Conservation (phyloP, 2,329 filamentous ascomycete genomes). For the Aspergillus brasiliensis region DNA sequence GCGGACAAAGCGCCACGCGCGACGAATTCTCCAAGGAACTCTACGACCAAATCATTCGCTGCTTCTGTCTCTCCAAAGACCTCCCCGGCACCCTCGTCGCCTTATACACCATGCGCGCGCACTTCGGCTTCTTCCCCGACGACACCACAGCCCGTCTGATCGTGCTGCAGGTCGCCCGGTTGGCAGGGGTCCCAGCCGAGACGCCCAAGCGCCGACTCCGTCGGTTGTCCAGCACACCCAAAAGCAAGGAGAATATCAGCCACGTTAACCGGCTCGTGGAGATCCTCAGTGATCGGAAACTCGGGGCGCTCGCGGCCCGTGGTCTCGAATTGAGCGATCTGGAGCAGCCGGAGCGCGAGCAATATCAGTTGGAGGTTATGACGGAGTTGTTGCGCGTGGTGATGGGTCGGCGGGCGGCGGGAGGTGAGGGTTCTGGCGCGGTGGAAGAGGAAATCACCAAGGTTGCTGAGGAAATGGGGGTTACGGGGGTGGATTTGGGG, state of each 20-base stretch:
- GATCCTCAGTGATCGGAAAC: constrained; percentile 44
- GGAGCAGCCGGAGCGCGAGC: constrained; percentile 39
- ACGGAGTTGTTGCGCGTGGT: constrained; percentile 44
- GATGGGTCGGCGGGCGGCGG: constrained; percentile 35
- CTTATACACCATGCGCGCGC: constrained; percentile 47
- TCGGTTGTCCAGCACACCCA: constrained; percentile 43
- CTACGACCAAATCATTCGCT: constrained; percentile 55
- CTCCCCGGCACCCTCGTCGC: constrained; percentile 53
- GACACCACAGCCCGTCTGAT: constrained; percentile 51
- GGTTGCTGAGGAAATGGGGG: constrained; percentile 43
- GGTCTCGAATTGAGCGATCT: constrained; percentile 39
- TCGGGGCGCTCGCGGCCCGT: constrained; percentile 32
- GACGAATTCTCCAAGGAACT: constrained; percentile 50
- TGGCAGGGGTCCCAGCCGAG: constrained; percentile 39
- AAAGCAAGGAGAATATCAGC: constrained; percentile 48
- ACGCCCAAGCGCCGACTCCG: constrained; percentile 42
- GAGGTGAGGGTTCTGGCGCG: constrained; percentile 21
- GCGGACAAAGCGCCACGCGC: constrained; percentile 30
- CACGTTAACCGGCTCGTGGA: constrained; percentile 50
- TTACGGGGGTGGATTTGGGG: constrained; percentile 35
- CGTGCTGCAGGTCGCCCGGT: constrained; percentile 52
- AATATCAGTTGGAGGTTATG: constrained; percentile 48
- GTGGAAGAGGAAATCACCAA: constrained; percentile 37
- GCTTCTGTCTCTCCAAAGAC: constrained; percentile 54
- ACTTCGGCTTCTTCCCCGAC: constrained; percentile 51